Conservation (phyloP, 2,329 filamentous ascomycete genomes). For the Cladosporium oxysporum region DNA sequence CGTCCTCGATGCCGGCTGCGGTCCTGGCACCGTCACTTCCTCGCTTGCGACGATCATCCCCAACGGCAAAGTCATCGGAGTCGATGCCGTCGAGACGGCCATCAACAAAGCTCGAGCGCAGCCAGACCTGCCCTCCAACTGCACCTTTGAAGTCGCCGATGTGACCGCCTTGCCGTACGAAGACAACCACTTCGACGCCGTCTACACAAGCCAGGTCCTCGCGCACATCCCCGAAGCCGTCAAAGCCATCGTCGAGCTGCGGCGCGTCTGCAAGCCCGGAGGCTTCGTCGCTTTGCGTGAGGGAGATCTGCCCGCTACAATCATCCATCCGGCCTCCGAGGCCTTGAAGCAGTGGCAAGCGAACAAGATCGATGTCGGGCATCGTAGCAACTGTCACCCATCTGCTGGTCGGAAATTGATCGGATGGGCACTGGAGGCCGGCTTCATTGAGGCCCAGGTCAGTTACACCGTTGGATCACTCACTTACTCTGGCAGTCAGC, state of each 20-base stretch:
- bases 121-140: constrained; percentile 35
- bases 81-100: constrained; percentile 32
- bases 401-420: not conserved
- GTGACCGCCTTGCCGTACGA: constrained; percentile 43
- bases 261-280: constrained; percentile 52
- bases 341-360: not conserved
- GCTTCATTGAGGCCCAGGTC: not conserved
- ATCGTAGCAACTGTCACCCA: not conserved
- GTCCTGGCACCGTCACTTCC: constrained; percentile 42
- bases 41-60: constrained; percentile 34
- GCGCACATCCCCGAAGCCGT: constrained; percentile 56
- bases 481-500: not conserved
- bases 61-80: constrained; percentile 35
- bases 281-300: constrained; percentile 35
- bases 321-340: not conserved
- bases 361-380: not conserved
- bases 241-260: constrained; percentile 54
- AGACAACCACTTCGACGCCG: constrained; percentile 58
- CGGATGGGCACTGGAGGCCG: not conserved
- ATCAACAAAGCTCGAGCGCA: constrained; percentile 35
- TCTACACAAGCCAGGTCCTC: constrained; percentile 59
- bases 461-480: not conserved
- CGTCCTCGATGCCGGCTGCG: constrained; percentile 43
- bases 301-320: constrained; percentile 1
- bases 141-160: constrained; percentile 41